A percentile compares a stretch with the other conserved stretches of the same genome.
These are phyloP conservation scores for Dipodascus geniculatus DNA, from an alignment of 805 yeast species.

Conservation along the genomic window DNA sequence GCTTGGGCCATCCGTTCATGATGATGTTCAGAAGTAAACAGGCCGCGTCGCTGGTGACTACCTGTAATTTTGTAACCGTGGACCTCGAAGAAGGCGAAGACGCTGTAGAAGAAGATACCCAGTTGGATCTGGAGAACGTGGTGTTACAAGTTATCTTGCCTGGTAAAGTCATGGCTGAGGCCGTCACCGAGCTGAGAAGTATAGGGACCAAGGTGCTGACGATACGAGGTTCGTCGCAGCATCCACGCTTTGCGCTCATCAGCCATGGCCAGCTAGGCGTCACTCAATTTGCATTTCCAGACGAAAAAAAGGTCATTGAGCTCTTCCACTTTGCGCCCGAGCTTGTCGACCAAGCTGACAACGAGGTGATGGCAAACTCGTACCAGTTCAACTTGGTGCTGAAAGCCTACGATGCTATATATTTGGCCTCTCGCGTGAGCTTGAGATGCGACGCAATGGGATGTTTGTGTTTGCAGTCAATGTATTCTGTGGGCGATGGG, in stretches of 20 bases:
- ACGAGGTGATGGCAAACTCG: slow-evolving; percentile 18
- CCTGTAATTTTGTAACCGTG: slow-evolving; percentile 42
- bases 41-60: slow-evolving; percentile 40
- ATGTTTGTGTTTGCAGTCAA: slow-evolving; percentile 33
- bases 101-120: slow-evolving; percentile 19
- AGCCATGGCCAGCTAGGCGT: slow-evolving; percentile 67
- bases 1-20: slow-evolving; percentile 41
- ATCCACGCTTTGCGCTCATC: slow-evolving; percentile 40
- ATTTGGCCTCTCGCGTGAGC: slow-evolving; percentile 40
- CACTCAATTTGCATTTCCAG: slow-evolving; percentile 56
- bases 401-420: slow-evolving; percentile 37
- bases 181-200: slow-evolving; percentile 45
- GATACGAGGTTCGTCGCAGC: slow-evolving; percentile 23
- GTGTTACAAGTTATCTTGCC: slow-evolving; percentile 41
- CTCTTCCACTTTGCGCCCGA: slow-evolving; percentile 28
- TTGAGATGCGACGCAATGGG: slow-evolving; percentile 45
- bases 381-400: slow-evolving; percentile 40
- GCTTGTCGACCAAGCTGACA: slow-evolving; percentile 19
- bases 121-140: slow-evolving; percentile 33
- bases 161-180: slow-evolving; percentile 41
- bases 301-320: slow-evolving; percentile 49
- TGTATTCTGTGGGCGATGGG: slow-evolving; percentile 26
- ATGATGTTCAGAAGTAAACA: slow-evolving; percentile 35
- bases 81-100: slow-evolving; percentile 20
- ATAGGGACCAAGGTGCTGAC: slow-evolving; percentile 38